phyloP scores from a whole-genome alignment of 306 rosid species.

The Begonia masoniana region DNA sequence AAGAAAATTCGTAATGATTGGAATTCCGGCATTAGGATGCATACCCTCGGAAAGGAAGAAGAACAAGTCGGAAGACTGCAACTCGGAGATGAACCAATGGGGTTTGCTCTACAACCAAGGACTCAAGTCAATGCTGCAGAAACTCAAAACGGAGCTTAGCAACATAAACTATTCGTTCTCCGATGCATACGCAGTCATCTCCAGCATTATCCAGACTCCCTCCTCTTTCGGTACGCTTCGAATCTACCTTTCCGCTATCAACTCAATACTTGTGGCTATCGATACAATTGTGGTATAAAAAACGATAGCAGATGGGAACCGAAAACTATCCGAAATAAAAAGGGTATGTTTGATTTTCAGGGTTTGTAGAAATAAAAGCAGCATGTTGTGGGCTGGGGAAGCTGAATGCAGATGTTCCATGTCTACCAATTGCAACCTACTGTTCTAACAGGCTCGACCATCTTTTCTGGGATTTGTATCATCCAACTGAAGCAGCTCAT shows the following conservation, averaged over 20 bases:
- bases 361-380: conserved; percentile 42
- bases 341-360: conserved; percentile 16
- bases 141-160: conserved; percentile 24
- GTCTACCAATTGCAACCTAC: conserved; percentile 27
- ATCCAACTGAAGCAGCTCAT: conserved; percentile 52
- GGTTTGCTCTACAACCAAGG: conserved; percentile 24
- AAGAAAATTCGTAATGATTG: conserved; percentile 2
- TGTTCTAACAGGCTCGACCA: conserved; percentile 54
- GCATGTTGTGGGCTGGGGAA: conserved; percentile 76
- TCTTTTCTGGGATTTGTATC: conserved; percentile 68
- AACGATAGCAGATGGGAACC: no score
- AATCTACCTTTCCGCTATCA: no score
- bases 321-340: no score
- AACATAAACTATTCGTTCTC: conserved; percentile 43
- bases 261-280: neutral
- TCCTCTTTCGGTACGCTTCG: conserved; percentile 28
- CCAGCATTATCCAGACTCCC: conserved; percentile 32
- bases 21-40: conserved; percentile 10
- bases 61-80: conserved; percentile 27
- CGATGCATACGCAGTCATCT: conserved; percentile 31
- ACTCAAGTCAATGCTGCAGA: conserved; percentile 34
- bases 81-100: conserved; percentile 28
- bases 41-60: conserved; percentile 4
- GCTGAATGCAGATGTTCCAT: conserved; percentile 27
- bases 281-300: no score